Percentiles rank a stretch among this genome's conserved stretches.
Conservation (phyloP, 2,329 filamentous ascomycete genomes). For the Penicillium sp. region DNA sequence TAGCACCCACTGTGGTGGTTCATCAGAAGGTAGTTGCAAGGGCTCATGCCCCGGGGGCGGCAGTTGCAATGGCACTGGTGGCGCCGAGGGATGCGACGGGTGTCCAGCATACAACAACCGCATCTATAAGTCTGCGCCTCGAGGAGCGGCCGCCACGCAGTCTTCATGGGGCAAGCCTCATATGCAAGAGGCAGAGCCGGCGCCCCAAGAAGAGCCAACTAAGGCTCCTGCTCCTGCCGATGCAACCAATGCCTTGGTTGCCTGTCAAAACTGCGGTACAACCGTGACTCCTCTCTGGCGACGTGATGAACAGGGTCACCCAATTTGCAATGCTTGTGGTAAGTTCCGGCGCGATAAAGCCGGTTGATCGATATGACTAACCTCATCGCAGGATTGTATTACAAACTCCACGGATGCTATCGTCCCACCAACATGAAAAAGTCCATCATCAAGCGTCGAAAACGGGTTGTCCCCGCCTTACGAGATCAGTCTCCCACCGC, state of each 20-base stretch:
- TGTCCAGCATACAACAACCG: conserved; percentile 98
- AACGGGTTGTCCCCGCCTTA: conserved; percentile 82
- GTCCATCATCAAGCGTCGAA: conserved; percentile 89
- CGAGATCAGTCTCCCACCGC: conserved; percentile 46
- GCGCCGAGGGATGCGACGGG: conserved; percentile 88
- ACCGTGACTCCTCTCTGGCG: conserved; percentile 96
- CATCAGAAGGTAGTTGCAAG: conserved; percentile 44
- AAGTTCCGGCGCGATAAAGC: conserved; percentile 41
- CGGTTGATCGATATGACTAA: conserved; percentile 7
- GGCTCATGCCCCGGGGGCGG: conserved; percentile 96
- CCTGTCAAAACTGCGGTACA: conserved; percentile 94
- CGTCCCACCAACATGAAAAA: conserved; percentile 99
- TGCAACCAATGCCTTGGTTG: conserved; percentile 62
- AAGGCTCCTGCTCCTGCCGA: conserved; percentile 25
- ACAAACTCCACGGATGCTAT: conserved; percentile 91
- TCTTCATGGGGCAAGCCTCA: conserved; percentile 33
- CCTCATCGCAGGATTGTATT: conserved; percentile 69
- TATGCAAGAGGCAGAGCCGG: conserved; percentile 25
- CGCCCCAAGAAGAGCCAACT: conserved; percentile 24
- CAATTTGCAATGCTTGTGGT: conserved; percentile 98
- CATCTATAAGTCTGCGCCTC: conserved; percentile 74
- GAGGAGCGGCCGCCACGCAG: conserved; percentile 38
- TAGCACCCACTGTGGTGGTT: conserved; percentile 32
- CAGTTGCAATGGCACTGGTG: conserved; percentile 92
- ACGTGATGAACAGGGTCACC: conserved; percentile 88